These are phyloP conservation scores for Aspergillus hiratsukae DNA, from an alignment of 2,329 filamentous ascomycete species.

Conservation along the genomic window DNA sequence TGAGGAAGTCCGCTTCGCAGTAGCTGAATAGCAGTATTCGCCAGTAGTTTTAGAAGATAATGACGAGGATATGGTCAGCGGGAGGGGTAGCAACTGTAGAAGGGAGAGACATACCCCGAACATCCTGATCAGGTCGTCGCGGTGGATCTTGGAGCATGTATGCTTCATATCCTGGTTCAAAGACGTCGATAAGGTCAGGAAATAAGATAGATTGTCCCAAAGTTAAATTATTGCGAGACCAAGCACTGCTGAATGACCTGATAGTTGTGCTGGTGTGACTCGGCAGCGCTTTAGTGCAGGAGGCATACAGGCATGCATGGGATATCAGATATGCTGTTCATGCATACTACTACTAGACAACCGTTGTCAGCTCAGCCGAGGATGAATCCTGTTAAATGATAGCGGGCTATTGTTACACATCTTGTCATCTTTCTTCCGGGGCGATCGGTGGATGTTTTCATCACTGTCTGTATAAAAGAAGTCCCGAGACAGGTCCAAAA, in stretches of 20 bases:
- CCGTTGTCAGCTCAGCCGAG: not conserved
- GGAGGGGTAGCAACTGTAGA: constrained; percentile 1
- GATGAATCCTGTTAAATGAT: not conserved
- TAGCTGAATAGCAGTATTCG: constrained; percentile 63
- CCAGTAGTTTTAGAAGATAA: not conserved
- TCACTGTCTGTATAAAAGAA: no score
- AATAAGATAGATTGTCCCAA: not conserved
- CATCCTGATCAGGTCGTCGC: constrained; percentile 62
- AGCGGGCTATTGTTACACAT: not conserved
- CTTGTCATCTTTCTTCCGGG: not conserved
- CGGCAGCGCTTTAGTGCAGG: not conserved
- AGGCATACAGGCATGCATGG: not conserved
- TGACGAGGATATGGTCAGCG: constrained; percentile 36
- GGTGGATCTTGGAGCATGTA: constrained; percentile 72
- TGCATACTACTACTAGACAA: no score
- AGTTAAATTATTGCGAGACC: no score
- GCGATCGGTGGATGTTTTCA: not conserved
- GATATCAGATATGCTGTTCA: not conserved
- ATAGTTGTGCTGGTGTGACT: not conserved
- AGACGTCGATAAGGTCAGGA: not conserved
- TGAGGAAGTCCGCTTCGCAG: constrained; percentile 69
- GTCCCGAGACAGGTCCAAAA: no score
- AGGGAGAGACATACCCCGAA: constrained; percentile 51
- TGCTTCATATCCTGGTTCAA: constrained; percentile 27
- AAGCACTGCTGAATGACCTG: not conserved